phyloP scores from a whole-genome alignment of 495 filamentous ascomycete species.

The Aspergillus asperescens region DNA sequence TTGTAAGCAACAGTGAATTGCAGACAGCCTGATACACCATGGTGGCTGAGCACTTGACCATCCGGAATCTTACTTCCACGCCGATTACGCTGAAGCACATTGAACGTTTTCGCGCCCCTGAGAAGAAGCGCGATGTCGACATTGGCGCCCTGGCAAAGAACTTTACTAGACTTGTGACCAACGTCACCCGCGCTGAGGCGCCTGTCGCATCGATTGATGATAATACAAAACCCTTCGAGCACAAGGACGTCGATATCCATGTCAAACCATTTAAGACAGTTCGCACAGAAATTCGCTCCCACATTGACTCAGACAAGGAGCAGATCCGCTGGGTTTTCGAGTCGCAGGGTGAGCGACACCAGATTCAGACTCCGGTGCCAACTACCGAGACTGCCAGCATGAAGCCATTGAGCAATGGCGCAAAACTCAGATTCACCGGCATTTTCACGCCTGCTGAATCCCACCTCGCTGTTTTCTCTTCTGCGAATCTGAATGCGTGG shows the following conservation, averaged over 20 bases:
- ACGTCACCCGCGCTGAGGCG: conserved; percentile 36
- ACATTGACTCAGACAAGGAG: conserved; percentile 45
- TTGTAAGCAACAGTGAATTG: neutral
- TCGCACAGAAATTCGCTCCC: conserved; percentile 49
- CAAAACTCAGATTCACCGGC: conserved; percentile 60
- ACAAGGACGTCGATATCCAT: conserved; percentile 50
- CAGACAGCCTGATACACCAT: conserved; percentile 20
- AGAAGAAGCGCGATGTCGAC: conserved; percentile 40
- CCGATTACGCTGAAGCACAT: conserved; percentile 67
- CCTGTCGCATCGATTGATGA: conserved; percentile 41
- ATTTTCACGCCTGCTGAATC: conserved; percentile 61
- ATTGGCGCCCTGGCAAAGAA: conserved; percentile 41
- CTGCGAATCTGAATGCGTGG: conserved; percentile 66
- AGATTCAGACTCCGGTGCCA: conserved; percentile 55
- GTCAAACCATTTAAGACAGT: conserved; percentile 54
- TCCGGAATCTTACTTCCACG: conserved; percentile 82
- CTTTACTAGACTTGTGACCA: conserved; percentile 47
- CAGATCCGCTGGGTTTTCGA: conserved; percentile 60
- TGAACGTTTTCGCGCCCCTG: conserved; percentile 61
- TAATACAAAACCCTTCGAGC: conserved; percentile 50
- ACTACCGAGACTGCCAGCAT: conserved; percentile 52
- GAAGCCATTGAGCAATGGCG: conserved; percentile 49
- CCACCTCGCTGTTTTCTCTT: conserved; percentile 73
- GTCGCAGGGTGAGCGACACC: conserved; percentile 53
- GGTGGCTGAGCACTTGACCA: conserved; percentile 53